Conservation (phyloP, 2,329 filamentous ascomycete species). For the Pleomassaria siparia region DNA sequence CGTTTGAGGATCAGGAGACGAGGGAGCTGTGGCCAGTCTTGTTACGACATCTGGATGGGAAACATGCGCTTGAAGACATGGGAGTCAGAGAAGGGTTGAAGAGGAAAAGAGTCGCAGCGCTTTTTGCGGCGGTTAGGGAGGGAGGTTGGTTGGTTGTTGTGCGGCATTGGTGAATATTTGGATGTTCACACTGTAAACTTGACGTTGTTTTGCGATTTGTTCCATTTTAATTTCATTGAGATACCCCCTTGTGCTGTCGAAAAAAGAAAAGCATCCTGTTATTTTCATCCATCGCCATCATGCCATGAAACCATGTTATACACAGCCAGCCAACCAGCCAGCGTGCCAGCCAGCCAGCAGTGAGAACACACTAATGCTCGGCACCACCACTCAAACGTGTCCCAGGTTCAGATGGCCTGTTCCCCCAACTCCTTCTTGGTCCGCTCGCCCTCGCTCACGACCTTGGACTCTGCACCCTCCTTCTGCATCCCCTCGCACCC, state of each 20-base stretch:
- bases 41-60: conserved; percentile 85
- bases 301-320: not conserved
- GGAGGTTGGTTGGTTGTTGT: conserved; percentile 59
- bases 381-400: not conserved
- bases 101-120: conserved; percentile 63
- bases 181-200: no score
- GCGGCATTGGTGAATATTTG: conserved; percentile 39
- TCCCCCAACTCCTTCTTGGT: not conserved
- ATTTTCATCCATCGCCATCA: not conserved
- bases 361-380: no score
- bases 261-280: no score
- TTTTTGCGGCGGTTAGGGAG: conserved; percentile 66
- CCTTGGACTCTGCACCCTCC: conserved; percentile 35
- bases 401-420: not conserved
- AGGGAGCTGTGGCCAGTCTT: conserved; percentile 71
- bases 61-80: conserved; percentile 81
- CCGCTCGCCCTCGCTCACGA: conserved; percentile 14
- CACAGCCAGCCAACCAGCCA: not conserved
- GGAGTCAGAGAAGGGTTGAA: conserved; percentile 83
- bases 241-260: no score
- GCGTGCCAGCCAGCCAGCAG: no score
- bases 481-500: conserved; percentile 71
- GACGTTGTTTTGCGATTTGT: no score
- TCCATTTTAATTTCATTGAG: no score
- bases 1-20: conserved; percentile 50